phyloP scores from a whole-genome alignment of 108 stramenopile species.

The Mediolabrus comicus region DNA sequence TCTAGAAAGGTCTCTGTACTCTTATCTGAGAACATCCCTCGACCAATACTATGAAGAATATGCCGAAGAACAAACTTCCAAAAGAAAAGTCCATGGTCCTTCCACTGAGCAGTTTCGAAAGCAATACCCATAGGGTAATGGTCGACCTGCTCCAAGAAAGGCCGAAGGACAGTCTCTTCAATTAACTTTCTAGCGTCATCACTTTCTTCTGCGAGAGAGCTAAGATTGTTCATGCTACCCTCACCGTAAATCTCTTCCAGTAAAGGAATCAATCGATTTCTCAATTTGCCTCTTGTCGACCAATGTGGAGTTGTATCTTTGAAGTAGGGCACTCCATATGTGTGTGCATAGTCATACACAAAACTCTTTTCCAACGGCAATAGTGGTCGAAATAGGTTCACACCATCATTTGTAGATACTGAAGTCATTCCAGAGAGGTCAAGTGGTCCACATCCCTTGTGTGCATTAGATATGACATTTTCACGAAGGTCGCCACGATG shows the following conservation, averaged over 20 bases:
- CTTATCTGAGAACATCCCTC: conserved; percentile 88
- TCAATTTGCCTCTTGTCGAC: conserved; percentile 95
- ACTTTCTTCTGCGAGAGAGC: conserved; percentile 77
- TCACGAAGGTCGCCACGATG: conserved; percentile 96
- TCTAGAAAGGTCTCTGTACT: conserved; percentile 67
- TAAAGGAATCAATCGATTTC: conserved; percentile 89
- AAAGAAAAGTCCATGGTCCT: conserved; percentile 65
- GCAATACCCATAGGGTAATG: conserved; percentile 72
- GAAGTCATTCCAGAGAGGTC: conserved; percentile 89
- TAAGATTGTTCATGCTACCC: conserved; percentile 82
- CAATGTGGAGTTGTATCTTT: conserved; percentile 94
- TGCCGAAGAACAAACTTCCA: conserved; percentile 87
- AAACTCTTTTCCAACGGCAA: conserved; percentile 74
- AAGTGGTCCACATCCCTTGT: conserved; percentile 89
- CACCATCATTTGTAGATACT: conserved; percentile 83
- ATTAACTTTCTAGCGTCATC: conserved; percentile 77
- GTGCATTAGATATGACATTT: conserved; percentile 94
- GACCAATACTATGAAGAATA: conserved; percentile 67
- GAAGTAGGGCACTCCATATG: conserved; percentile 93
- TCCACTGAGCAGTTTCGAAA: conserved; percentile 65
- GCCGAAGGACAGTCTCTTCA: conserved; percentile 53
- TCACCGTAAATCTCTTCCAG: conserved; percentile 96
- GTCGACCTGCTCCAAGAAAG: conserved; percentile 60
- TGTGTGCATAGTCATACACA: conserved; percentile 91
- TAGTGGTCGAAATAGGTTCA: conserved; percentile 87